A percentile compares a stretch with the other conserved stretches of the same genome.
Evolutionary conservation across 2,329 filamentous ascomycete genomes (phyloP).

Genomic region (Dryadomyces sulphureus): DNA sequence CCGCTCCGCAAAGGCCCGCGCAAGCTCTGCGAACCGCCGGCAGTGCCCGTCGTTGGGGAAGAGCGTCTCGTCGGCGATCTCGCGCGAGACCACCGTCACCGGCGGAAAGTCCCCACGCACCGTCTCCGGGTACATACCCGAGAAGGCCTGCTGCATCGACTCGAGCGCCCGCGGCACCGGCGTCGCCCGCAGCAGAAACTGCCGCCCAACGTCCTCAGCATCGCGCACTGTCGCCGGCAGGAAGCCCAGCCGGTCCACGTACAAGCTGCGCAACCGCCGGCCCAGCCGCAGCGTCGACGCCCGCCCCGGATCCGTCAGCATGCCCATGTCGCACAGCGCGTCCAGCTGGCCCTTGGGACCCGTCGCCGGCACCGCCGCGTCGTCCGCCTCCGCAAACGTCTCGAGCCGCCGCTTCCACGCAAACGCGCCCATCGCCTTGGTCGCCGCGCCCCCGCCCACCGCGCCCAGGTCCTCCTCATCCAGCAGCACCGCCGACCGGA

Average conservation of each 20-base stretch:
- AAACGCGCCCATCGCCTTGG: slow-evolving; percentile 26
- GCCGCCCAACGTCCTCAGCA: slow-evolving; percentile 26
- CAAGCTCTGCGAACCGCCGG: slow-evolving; percentile 54
- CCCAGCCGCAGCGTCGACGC: slow-evolving; percentile 58
- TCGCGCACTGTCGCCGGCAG: slow-evolving; percentile 42
- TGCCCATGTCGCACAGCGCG: slow-evolving; percentile 63
- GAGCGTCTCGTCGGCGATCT: slow-evolving; percentile 57
- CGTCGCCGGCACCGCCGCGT: slow-evolving; percentile 53
- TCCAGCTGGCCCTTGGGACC: slow-evolving; percentile 60
- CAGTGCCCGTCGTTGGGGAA: slow-evolving; percentile 68
- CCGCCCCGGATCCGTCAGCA: slow-evolving; percentile 62
- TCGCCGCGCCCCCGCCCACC: slow-evolving; percentile 23
- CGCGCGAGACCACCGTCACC: slow-evolving; percentile 50
- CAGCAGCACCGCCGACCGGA: slow-evolving; percentile 40
- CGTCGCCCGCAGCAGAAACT: slow-evolving; percentile 60
- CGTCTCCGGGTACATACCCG: slow-evolving; percentile 53
- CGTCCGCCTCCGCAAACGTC: slow-evolving; percentile 52
- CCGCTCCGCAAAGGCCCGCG: slow-evolving; percentile 55
- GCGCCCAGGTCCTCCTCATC: slow-evolving; percentile 24
- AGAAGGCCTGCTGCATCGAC: slow-evolving; percentile 61
- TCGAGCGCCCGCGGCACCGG: slow-evolving; percentile 63
- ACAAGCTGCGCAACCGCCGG: slow-evolving; percentile 51
- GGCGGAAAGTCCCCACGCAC: slow-evolving; percentile 21
- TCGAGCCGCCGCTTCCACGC: slow-evolving; percentile 65
- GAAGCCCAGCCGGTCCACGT: slow-evolving; percentile 60